Evolutionary conservation across 768 basidiomycete genomes (phyloP).

Genomic region (Russula lepida): DNA sequence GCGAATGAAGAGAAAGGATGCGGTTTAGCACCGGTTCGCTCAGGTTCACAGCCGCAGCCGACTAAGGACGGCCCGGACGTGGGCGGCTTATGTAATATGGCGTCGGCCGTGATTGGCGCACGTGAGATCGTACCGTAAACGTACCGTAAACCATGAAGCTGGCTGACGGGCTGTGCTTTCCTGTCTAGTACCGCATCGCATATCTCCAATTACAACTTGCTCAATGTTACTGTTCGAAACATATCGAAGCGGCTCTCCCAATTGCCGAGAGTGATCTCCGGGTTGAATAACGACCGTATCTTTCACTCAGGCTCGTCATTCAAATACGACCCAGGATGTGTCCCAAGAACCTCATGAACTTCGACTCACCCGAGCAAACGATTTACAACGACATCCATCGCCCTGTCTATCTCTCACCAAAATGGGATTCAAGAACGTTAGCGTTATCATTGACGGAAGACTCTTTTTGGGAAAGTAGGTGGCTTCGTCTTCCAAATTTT

Average conservation of each 20-base stretch:
- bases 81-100: not conserved
- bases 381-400: not conserved
- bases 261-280: slow-evolving; percentile 10
- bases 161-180: not conserved
- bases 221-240: not conserved
- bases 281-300: not conserved
- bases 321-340: slow-evolving; percentile 12
- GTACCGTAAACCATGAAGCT: not conserved
- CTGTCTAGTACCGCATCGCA: slow-evolving; percentile 4
- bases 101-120: not conserved
- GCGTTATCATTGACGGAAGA: slow-evolving; percentile 53
- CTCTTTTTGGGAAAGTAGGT: slow-evolving; percentile 75
- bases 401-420: not conserved
- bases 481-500: slow-evolving; percentile 9
- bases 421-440: slow-evolving; percentile 32
- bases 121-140: not conserved
- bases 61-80: not conserved
- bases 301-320: not conserved
- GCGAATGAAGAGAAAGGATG: not conserved
- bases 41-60: slow-evolving; percentile 18
- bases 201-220: not conserved
- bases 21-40: slow-evolving; percentile 11
- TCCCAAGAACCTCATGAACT: not conserved
- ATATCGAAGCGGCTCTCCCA: not conserved
- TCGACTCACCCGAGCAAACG: not conserved